Base-by-base conservation (phyloP, 148 eudicot genomes). In the Camellia lanceoleosa region DNA sequence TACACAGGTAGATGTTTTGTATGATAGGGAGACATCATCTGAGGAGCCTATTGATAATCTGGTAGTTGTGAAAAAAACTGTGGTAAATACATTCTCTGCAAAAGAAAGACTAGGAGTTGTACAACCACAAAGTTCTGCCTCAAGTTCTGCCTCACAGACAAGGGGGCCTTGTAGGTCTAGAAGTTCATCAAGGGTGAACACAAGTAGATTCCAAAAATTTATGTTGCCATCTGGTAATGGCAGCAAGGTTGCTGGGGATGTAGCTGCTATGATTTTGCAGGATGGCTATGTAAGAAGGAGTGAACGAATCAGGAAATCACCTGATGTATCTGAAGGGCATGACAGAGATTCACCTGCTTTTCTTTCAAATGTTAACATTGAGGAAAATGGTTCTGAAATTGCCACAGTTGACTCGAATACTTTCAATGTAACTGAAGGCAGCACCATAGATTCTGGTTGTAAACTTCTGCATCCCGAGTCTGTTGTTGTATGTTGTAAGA, bases 301-400 rank as follows among this genome's bases (percentile, higher is more conserved):
- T 76, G 91, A 89, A 81, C 81, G 93, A 60, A 82, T 87, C 79
- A 85, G 88, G 83, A 90, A 86, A 79, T 92, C 91, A 2, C 89
- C 93, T 19, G 92, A 89, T 82, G 82, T 63, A 18, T 77, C 78
- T 73, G 86, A 79, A 75, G 82, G 77, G 16, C 86, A 78, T 74
- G 83, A 81, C 82, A 83, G 46, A 7, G 86, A 78, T 77, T 89
- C 94, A 74, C 88, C 89, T 72, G 79, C 86, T 76, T 81, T 84
- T 81, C 78, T 80, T 76, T 88, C 93, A 78, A 92, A 85, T 84
- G 90, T 87, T 60, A 91, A 85, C 73, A 77, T 71, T 38, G 97
- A 87, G 51, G 94, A 91, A 69, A 86, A 87, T 86, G 88, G 86
- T 75, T 89, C 91, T 66, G 98, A 88, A 76, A 88, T 83, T 79